These are phyloP conservation scores for Phytopythium aichiense DNA, from an alignment of 352 stramenopile species.

Conservation along the genomic window DNA sequence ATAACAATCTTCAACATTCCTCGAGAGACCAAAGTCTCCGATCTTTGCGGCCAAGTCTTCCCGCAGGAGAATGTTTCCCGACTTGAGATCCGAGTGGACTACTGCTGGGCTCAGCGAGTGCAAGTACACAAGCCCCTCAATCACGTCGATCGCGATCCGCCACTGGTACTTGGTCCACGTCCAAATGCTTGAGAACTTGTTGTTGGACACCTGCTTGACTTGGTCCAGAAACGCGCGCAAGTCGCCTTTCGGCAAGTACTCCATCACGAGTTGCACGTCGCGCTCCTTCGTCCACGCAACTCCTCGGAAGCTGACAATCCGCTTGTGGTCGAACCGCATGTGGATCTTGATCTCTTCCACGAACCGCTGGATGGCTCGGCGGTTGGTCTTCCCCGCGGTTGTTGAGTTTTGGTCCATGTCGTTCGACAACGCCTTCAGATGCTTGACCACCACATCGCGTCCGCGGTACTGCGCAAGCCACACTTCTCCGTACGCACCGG, in stretches of 20 bases:
- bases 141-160: constrained; percentile 38
- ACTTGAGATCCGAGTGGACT: constrained; percentile 39
- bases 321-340: constrained; percentile 40
- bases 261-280: constrained; percentile 39
- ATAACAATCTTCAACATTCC: constrained; percentile 17
- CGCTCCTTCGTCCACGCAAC: constrained; percentile 38
- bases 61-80: constrained; percentile 31
- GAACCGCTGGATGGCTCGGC: constrained; percentile 35
- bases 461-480: constrained; percentile 40
- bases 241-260: constrained; percentile 56
- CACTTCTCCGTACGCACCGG: constrained; percentile 35
- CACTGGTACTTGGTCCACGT: constrained; percentile 41
- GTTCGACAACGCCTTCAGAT: constrained; percentile 15
- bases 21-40: constrained; percentile 38
- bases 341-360: constrained; percentile 44
- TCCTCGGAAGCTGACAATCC: constrained; percentile 47
- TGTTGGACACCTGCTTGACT: constrained; percentile 20
- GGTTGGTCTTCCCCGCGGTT: constrained; percentile 9
- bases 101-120: constrained; percentile 36
- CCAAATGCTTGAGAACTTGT: constrained; percentile 29
- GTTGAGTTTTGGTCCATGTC: neutral
- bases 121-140: constrained; percentile 42
- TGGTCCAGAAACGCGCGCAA: constrained; percentile 31
- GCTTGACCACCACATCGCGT: constrained; percentile 39
- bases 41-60: constrained; percentile 32